Percentiles rank a stretch among this genome's conserved stretches.
Evolutionary conservation across 129 eudicot species (phyloP).

Genomic region (Heracleum sosnowskyi): DNA sequence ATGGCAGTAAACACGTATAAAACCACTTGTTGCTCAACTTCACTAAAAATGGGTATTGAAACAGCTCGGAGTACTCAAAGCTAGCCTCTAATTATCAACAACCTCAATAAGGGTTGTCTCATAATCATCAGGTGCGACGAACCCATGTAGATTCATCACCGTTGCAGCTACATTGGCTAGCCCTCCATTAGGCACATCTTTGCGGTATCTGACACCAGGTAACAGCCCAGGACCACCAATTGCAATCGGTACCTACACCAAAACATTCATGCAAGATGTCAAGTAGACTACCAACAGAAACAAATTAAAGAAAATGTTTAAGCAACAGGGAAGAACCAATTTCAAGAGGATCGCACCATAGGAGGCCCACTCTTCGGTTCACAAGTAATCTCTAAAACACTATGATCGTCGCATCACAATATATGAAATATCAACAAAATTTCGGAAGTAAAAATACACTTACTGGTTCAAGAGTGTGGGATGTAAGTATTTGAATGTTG

Average conservation of each 20-base stretch:
- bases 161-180: conserved; percentile 71
- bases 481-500: conserved; percentile 48
- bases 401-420: neutral
- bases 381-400: neutral
- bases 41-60: too few species aligned
- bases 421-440: too few species aligned
- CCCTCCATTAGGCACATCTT: conserved; percentile 47
- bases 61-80: too few species aligned
- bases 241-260: conserved; percentile 52
- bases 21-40: neutral
- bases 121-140: conserved; percentile 57
- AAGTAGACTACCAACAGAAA: neutral
- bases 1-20: neutral
- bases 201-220: conserved; percentile 58
- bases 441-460: conserved; percentile 5
- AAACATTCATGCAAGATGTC: neutral
- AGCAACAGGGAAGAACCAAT: neutral
- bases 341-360: neutral
- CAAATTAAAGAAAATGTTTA: neutral
- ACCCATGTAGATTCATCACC: conserved; percentile 57
- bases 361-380: neutral
- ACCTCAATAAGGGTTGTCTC: conserved; percentile 64
- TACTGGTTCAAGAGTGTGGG: conserved; percentile 64
- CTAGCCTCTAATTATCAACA: conserved; percentile 30
- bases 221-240: conserved; percentile 65